A percentile compares a stretch with the other conserved stretches of the same genome.
These are phyloP conservation scores for Aspergillus unguis DNA, from an alignment of 2,329 filamentous ascomycete genomes.

Conservation along the genomic window DNA sequence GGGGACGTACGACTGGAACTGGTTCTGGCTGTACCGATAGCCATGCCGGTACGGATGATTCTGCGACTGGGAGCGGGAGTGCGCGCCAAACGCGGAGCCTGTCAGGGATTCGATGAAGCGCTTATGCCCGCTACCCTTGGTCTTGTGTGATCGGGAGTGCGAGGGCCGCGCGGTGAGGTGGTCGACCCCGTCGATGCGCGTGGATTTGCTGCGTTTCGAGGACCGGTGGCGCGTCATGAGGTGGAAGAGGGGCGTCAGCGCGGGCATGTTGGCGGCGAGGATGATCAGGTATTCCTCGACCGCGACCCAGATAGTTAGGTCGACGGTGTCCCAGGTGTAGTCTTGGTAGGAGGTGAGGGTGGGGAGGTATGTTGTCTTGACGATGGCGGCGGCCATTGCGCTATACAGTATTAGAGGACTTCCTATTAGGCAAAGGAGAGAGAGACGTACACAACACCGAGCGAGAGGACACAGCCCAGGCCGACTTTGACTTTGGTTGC, in stretches of 20 bases:
- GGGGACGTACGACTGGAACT: background rate
- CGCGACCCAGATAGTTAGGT: constrained; percentile 12
- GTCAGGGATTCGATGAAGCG: no score
- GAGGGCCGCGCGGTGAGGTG: background rate
- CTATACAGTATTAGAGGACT: background rate
- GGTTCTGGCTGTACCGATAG: no score
- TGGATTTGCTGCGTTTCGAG: background rate
- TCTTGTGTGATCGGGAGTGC: no score
- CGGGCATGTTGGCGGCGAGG: constrained; percentile 14
- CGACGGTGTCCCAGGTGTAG: constrained; percentile 11
- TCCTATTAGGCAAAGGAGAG: background rate
- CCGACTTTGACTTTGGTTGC: constrained; percentile 13
- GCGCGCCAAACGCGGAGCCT: background rate
- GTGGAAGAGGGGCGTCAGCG: constrained; percentile 11
- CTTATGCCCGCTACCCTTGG: no score
- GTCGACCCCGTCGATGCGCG: background rate
- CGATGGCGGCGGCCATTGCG: constrained; percentile 16
- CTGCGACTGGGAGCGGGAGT: background rate
- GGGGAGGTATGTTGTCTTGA: constrained; percentile 13
- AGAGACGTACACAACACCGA: constrained; percentile 13
- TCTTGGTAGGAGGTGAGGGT: constrained; percentile 2
- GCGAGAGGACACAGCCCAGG: constrained; percentile 12
- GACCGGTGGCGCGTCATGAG: constrained; percentile 6
- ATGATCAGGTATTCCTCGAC: constrained; percentile 17
- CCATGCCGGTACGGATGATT: no score